Base-by-base conservation (phyloP, 352 stramenopile species). In the Phytophthora meadii region DNA sequence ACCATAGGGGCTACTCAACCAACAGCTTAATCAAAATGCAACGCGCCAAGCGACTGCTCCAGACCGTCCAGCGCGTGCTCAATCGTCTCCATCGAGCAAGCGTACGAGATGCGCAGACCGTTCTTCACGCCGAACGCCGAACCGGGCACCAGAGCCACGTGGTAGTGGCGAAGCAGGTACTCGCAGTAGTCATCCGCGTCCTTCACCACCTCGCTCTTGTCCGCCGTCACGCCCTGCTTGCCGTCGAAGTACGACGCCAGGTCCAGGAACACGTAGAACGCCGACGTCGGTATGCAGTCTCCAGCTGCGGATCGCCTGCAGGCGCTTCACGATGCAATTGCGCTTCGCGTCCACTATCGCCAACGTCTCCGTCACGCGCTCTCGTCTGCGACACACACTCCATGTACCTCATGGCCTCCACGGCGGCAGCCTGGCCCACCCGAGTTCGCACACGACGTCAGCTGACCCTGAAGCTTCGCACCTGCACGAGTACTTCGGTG, bases 241-340 rank as follows among this genome's bases (percentile, higher is more conserved):
- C 74, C 89, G 8, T 84, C 83, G 53, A 94, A 92, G 65, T 94
- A 94, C 52, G 60, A 60, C 3, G 82, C 82, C 25, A 99, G 75
- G 68, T 99, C 93, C 36, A 96, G 80, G 45, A 99, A 92, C 37
- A 98, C 86, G 68, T 99, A 99, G 79, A 99, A 99, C 12, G 97
- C 95, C 24, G 94, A 95, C 54, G 90, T 89, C 22, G 97, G 61
- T 98, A 84, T 22, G 86, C 78, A 28, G 92, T 94, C 1, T 57
- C 72, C 12, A 99, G 65, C 25, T 91, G 67, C 3, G 90, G 46
- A 99, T 98, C 25, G 80, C 79, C n/a, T 70, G 52, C 17, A 99
- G 73, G 15, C 86, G 74, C 37, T 34, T 34, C 30, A 34, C 30
- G 30, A 34, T 34, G 30, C 12, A 34, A 1, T 34, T 34, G 15